Conservation (phyloP, 179 eudicot species). For the Amaranthus tricolor region DNA sequence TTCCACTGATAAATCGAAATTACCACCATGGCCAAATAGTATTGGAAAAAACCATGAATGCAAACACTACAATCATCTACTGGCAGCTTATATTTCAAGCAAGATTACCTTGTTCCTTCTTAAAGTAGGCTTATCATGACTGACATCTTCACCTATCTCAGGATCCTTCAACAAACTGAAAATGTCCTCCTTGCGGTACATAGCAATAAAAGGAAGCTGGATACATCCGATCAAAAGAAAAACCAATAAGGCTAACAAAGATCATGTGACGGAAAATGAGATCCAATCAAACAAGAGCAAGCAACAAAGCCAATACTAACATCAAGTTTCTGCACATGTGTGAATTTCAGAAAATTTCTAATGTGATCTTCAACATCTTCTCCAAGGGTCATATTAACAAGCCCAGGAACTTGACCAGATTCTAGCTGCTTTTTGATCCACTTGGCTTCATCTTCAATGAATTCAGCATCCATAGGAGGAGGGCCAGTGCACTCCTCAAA, state of each 20-base stretch:
- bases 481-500: slow-evolving; percentile 80
- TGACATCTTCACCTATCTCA: slow-evolving; percentile 41
- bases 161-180: slow-evolving; percentile 58
- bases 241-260: no score
- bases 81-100: neutral
- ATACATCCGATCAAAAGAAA: neutral
- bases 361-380: slow-evolving; percentile 68
- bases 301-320: slow-evolving; percentile 42
- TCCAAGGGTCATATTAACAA: slow-evolving; percentile 33
- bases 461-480: slow-evolving; percentile 55
- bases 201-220: slow-evolving; percentile 81
- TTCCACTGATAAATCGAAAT: no score
- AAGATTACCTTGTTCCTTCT: slow-evolving; percentile 72
- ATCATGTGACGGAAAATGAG: no score
- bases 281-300: neutral
- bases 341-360: slow-evolving; percentile 61
- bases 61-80: neutral
- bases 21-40: neutral
- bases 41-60: neutral
- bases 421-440: slow-evolving; percentile 83
- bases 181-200: slow-evolving; percentile 79
- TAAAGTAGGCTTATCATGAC: slow-evolving; percentile 45
- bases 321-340: slow-evolving; percentile 79
- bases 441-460: slow-evolving; percentile 68
- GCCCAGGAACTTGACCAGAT: slow-evolving; percentile 46